Conservation (phyloP, 2,329 filamentous ascomycete genomes). For the Fusarium coffeatum region DNA sequence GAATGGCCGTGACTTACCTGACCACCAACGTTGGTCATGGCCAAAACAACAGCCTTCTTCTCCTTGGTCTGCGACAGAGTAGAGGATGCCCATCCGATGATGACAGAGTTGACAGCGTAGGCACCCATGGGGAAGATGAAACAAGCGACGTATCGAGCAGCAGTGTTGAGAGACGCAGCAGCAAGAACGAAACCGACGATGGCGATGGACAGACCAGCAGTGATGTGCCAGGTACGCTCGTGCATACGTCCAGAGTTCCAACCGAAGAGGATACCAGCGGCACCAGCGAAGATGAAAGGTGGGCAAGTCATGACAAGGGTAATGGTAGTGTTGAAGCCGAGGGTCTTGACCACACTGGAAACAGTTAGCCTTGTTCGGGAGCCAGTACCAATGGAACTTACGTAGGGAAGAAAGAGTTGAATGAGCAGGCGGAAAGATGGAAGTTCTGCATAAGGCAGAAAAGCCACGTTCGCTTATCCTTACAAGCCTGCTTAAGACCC, state of each 20-base stretch:
- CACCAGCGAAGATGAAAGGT: constrained; percentile 63
- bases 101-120: constrained; percentile 60
- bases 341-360: constrained; percentile 57
- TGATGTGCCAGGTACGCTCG: constrained; percentile 64
- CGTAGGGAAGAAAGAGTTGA: constrained; percentile 60
- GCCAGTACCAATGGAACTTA: constrained; percentile 10
- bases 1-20: constrained; percentile 34
- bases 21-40: constrained; percentile 61
- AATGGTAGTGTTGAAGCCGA: constrained; percentile 61
- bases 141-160: constrained; percentile 56
- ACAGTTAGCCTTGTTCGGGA: neutral
- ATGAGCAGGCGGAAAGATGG: constrained; percentile 61
- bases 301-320: constrained; percentile 65
- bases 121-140: constrained; percentile 57
- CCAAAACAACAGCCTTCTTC: constrained; percentile 61
- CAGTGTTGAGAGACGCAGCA: constrained; percentile 52
- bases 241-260: constrained; percentile 62
- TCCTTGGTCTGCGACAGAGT: constrained; percentile 61
- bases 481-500: constrained; percentile 61
- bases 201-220: constrained; percentile 55
- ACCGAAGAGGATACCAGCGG: constrained; percentile 58
- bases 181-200: constrained; percentile 58
- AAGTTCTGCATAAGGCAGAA: constrained; percentile 68
- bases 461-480: constrained; percentile 64
- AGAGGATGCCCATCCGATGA: constrained; percentile 59